Base-by-base conservation (phyloP, 495 filamentous ascomycete genomes). In the Penicillium cosmopolitanum region DNA sequence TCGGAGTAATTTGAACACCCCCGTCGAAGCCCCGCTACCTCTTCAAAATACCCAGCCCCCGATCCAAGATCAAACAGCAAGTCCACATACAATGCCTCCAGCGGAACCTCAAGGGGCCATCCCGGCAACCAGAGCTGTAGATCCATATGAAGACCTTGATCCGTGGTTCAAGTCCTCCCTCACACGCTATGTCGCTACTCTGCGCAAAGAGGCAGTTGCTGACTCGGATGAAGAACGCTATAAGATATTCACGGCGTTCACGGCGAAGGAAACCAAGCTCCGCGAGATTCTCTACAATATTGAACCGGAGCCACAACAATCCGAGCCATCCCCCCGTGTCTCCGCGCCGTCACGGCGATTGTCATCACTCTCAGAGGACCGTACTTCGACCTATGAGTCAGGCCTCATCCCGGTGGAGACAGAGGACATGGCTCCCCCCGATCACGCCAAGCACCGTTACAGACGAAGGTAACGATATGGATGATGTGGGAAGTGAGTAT, bases 101-200 rank as follows among this genome's bases (percentile, higher is more conserved):
- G 23, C 52, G 5, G 55, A 61, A 46, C 25, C 25, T 5, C 58
- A 56, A 25, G 31, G n/a, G 35, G 47, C 8, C 31, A 35, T 28
- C 7, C 38, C 56, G 11, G 38, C 56, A 47, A 42, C 62, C 18
- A 69, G 65, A 23, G 42, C 50, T 7, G 34, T 68, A 40, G 80
- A 79, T 63, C 79, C 75, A 9, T 80, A 80, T 52, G 78, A 77
- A 34, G 79, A 82, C 62, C 67, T 84, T 11, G 80, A 83, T 42
- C 77, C 80, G 2, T 83, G 80, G 81, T 81, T 69, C 25, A 80
- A 76, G 61, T 81, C 82, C 10, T 84, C 82, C 46, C 58, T 84
- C 35, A 73, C 75, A 28, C 79, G 82, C 21, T 84, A 78, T 62
- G 70, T 81, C 16, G 74, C 79, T 9, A 83, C 83, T 79, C 61